phyloP scores from a whole-genome alignment of 2,329 filamentous ascomycete species.

The Claviceps pazoutovae region DNA sequence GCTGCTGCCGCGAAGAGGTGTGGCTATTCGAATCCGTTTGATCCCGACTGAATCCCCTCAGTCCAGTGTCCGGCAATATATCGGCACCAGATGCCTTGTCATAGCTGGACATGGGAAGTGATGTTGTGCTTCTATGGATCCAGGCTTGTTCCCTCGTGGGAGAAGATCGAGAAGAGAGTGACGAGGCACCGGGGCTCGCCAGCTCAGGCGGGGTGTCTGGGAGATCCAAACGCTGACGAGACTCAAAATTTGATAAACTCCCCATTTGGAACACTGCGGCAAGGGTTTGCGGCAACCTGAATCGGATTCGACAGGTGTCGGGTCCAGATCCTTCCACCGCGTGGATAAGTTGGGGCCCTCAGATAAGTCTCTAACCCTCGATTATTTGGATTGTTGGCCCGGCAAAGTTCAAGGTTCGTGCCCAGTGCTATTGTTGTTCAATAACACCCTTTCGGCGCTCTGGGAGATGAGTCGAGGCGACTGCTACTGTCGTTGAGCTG shows the following conservation, averaged over 20 bases:
- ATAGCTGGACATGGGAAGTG: constrained; percentile 46
- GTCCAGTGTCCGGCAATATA: constrained; percentile 26
- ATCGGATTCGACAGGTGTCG: neutral
- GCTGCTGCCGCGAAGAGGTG: constrained; percentile 28
- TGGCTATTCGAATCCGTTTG: constrained; percentile 21
- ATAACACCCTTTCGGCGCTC: neutral
- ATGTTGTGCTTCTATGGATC: constrained; percentile 25
- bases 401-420: neutral
- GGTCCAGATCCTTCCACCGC: neutral
- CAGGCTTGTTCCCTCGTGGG: constrained; percentile 31
- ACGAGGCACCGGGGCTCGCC: constrained; percentile 36
- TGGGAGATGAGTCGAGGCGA: neutral
- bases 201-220: constrained; percentile 42
- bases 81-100: constrained; percentile 31
- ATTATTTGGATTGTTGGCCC: neutral
- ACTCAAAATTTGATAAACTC: constrained; percentile 36
- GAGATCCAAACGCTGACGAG: constrained; percentile 34
- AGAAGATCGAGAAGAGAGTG: constrained; percentile 30
- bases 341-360: neutral
- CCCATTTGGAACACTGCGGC: constrained; percentile 34
- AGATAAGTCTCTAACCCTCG: neutral
- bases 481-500: neutral
- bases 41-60: constrained; percentile 20
- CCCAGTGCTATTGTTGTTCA: neutral
- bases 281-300: neutral